Evolutionary conservation across 148 eudicot genomes (phyloP), one percentile per base, ranked within the genome.

Genomic region (Selenicereus undatus): DNA sequence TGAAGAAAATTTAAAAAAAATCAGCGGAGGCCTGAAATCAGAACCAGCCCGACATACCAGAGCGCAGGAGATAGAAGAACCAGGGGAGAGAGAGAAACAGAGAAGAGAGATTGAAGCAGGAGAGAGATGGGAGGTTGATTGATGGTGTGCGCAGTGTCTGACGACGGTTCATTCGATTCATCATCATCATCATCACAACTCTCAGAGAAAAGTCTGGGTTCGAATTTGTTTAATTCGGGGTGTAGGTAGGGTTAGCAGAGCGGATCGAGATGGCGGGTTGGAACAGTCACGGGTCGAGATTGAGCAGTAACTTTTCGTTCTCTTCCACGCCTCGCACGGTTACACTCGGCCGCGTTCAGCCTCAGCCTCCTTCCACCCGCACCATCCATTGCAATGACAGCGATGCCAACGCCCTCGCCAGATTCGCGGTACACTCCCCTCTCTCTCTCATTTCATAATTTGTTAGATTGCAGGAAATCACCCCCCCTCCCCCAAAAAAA

Each of bases 361-460:
- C 89, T 71, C 90, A 88, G 76, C 83, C 85, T 4, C 90, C 90
- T 68, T 24, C 87, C 69, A 80, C 83, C 26, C 90, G 90, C 50
- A 86, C 86, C 29, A 86, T 88, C 84, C 76, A 58, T 74, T 86
- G 89, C 21, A 86, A 88, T 81, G 84, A 88, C 30, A 87, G 84
- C 35, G 89, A 86, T 13, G 72, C 83, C 45, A 88, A 86, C 42
- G 73, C 84, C 45, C 78, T 83, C 66, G 75, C 65, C 76, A 84
- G 84, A 81, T 88, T 88, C 83, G 78, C 81, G 89, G 90, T 88
- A 50, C 16, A 16, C 35, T 18, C 73, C 70, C 70, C 60, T 56
- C 73, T 62, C 32, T 32, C 18, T 51, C 30, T 45, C 17, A 35
- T 20, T n/a, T 6, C 26, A 60, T 11, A 7, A 26, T 27, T 70